Base-by-base conservation (phyloP, 2,329 filamentous ascomycete species). In the Aspergillus vadensis region DNA sequence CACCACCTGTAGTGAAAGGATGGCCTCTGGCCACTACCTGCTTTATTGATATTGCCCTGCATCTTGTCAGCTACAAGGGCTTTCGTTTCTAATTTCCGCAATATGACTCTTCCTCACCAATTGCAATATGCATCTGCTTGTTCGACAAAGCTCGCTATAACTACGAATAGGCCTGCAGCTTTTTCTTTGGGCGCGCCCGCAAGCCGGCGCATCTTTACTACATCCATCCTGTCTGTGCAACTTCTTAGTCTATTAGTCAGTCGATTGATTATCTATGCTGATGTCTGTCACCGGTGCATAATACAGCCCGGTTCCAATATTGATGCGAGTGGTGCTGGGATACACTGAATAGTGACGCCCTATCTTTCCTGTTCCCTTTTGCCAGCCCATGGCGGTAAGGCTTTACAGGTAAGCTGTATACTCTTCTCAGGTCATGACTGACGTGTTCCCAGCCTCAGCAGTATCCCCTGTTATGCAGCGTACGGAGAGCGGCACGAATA, bases 401-500 rank as follows among this genome's bases (percentile, higher is more conserved):
- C 25, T 50, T 30, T 15, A 50, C n/a, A 27, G 25, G 47, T 50
- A 30, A 50, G 47, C 25, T 50, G 47, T 50, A 50, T 32, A 50
- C 9, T 30, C 9, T 30, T 50, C 47, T 19, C 8, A 30, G 47
- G 25, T 12, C 47, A 50, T 30, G 9, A 50, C 23, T 50, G 25
- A 50, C 47, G 23, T 50, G 44, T 49, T 9, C 8, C 25, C n/a
- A 50, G 25, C 25, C 47, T 17, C 2, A n/a, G 30, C 8, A 30
- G 10, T 50, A 32, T 27, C 25, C 9, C 15, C 15, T 50, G 15
- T 5, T 32, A 30, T 27, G 23, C 47, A 50, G 47, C 47, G 10
- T 50, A 50, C 47, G 30, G 53, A 21, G 39, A 55, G 39, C 10
- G 41, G 25, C 39, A n/a, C 53, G 30, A 55, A 44, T n/a, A 23